Base-by-base conservation (phyloP, 176 grass and related monocot species). In the Ananas comosus region DNA sequence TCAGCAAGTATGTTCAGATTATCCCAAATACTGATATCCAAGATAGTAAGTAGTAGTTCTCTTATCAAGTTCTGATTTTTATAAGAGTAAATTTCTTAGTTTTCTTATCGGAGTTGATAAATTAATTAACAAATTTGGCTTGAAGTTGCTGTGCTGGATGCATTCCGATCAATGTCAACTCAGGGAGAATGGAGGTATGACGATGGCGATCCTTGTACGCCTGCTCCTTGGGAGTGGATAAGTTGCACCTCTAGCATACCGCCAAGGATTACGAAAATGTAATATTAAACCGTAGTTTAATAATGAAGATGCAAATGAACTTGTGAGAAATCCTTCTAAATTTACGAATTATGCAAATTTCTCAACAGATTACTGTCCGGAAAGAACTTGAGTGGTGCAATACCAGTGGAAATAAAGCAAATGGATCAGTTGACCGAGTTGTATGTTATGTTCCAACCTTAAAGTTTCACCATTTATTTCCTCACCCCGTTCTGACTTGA, bases 211-310 rank as follows among this genome's bases (percentile, higher is more conserved):
- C 65, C 65, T 67, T 67, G 65, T n/a, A 67, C 14, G 3, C 65
- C 65, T 49, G 65, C 65, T 48, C 65, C 12, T n/a, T 67, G 65
- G 65, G 65, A 67, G 48, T 67, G 65, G 65, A n/a, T 67, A 67
- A 67, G 17, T 67, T 67, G 65, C 65, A 67, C 28, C 65, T 16
- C 29, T n/a, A 42, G 28, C 16, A 49, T 67, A 33, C 65, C 65
- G 8, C 29, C 65, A 49, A 67, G 25, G 65, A 67, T 67, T 49
- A 48, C 33, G 48, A 49, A 67, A 49, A 49, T 67, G 65, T 67
- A 67, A 47, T 67, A 49, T 67, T 67, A 67, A 16, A 48, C 33
- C 9, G 1, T 67, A 11, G 9, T 13, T 48, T 16, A 17, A 7
- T 16, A 49, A 14, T 12, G 13, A 47, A 67, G 2, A 17, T 16